Percentiles rank a stretch among this genome's conserved stretches.
These are phyloP conservation scores for Glebionis coronaria DNA, from an alignment of 129 eudicot species.

Conservation along the genomic window DNA sequence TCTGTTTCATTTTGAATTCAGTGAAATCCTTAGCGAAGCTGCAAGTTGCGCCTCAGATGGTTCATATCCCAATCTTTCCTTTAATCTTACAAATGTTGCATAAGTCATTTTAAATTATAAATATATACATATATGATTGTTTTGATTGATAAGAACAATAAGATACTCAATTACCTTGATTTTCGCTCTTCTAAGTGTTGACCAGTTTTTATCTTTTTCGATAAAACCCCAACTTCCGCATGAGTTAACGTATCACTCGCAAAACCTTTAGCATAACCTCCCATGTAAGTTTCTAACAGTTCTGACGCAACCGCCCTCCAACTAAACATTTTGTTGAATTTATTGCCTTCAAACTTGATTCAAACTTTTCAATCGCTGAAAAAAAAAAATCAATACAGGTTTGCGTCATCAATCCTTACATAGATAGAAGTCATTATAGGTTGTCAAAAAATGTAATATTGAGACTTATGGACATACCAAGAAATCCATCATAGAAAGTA, in stretches of 20 bases:
- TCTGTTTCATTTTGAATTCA: slow-evolving; percentile 56
- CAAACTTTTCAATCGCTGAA: too few species aligned
- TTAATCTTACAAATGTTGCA: slow-evolving; percentile 50
- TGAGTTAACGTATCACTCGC: slow-evolving; percentile 59
- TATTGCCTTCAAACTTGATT: slow-evolving; percentile 29
- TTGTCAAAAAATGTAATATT: too few species aligned
- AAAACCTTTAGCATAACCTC: slow-evolving; percentile 69
- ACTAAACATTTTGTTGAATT: slow-evolving; percentile 29
- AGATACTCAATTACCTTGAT: slow-evolving; percentile 47
- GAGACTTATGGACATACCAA: too few species aligned
- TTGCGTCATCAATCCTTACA: too few species aligned
- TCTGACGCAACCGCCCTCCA: too few species aligned
- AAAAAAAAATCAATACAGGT: too few species aligned
- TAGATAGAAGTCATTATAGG: too few species aligned
- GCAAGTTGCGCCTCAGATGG: slow-evolving; percentile 92
- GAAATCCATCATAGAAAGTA: too few species aligned
- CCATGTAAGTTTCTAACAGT: slow-evolving; percentile 50
- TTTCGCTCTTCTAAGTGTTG: slow-evolving; percentile 65
- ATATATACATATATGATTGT: neutral
- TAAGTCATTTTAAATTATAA: neutral
- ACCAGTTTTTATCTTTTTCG: slow-evolving; percentile 62
- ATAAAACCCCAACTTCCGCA: slow-evolving; percentile 69
- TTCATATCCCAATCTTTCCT: slow-evolving; percentile 68
- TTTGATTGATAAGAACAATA: neutral
- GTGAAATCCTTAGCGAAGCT: slow-evolving; percentile 58